phyloP scores from a whole-genome alignment of 2,329 filamentous ascomycete species.

The Bipolaris gigantea region DNA sequence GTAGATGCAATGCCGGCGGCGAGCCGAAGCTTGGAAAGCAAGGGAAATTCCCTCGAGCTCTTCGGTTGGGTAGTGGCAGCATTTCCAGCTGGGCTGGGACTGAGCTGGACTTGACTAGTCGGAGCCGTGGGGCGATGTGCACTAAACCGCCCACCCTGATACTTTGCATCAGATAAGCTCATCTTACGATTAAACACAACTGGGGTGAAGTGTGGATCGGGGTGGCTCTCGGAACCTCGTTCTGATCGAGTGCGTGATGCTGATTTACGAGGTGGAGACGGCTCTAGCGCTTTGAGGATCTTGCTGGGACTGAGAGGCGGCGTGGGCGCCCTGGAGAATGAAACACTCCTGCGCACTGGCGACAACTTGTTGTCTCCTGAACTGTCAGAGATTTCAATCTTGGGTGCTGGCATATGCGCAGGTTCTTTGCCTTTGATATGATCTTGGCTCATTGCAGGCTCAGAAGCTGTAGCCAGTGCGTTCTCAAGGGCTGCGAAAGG shows the following conservation, averaged over 20 bases:
- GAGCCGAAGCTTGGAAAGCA: conserved; percentile 38
- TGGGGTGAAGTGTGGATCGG: conserved; percentile 55
- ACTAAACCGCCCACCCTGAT: conserved; percentile 53
- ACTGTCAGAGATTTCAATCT: not conserved
- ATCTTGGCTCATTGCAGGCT: conserved; percentile 1
- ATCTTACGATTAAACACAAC: conserved; percentile 56
- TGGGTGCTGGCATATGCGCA: not conserved
- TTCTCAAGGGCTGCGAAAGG: conserved; percentile 35
- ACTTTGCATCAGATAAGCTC: conserved; percentile 56
- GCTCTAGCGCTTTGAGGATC: conserved; percentile 52
- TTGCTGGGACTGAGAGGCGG: conserved; percentile 48
- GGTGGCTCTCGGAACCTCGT: conserved; percentile 10
- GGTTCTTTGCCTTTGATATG: conserved; percentile 8
- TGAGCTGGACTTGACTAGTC: conserved; percentile 9
- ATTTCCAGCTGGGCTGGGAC: not conserved
- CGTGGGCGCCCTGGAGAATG: conserved; percentile 26
- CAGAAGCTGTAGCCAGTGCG: conserved; percentile 24
- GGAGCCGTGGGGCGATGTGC: conserved; percentile 3
- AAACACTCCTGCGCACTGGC: not conserved
- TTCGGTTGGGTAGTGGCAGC: conserved; percentile 16
- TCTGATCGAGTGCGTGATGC: conserved; percentile 7
- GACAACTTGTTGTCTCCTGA: not conserved
- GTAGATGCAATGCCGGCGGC: conserved; percentile 31
- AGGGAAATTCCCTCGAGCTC: conserved; percentile 32
- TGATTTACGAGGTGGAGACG: conserved; percentile 36